These are phyloP conservation scores for Trichoderma lentiforme DNA, from an alignment of 2,329 filamentous ascomycete genomes.

Conservation along the genomic window DNA sequence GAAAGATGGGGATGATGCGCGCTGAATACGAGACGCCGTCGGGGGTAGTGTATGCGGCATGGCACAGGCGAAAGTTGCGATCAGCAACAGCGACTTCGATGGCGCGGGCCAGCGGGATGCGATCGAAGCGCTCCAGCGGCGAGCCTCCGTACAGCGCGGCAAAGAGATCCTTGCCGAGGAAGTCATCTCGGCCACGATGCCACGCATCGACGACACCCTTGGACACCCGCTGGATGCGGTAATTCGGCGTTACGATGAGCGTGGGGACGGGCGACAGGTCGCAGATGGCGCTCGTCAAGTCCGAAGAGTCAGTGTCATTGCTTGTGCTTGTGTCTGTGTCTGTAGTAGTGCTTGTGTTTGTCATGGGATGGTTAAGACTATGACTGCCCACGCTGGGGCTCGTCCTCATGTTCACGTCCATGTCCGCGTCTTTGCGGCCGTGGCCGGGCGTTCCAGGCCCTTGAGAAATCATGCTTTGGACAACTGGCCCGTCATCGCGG, in stretches of 20 bases:
- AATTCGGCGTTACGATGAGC: conserved; percentile 30
- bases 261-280: conserved; percentile 29
- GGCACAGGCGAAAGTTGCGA: conserved; percentile 26
- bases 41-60: conserved; percentile 20
- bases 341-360: background rate
- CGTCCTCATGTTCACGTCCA: background rate
- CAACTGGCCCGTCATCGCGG: background rate
- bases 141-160: conserved; percentile 27
- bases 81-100: conserved; percentile 31
- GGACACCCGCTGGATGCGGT: conserved; percentile 31
- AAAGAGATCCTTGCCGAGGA: conserved; percentile 30
- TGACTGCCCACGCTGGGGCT: background rate
- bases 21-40: conserved; percentile 28
- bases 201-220: conserved; percentile 29
- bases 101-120: conserved; percentile 26
- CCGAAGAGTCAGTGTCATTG: background rate
- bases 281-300: background rate
- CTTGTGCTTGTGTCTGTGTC: background rate
- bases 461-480: conserved; percentile 5
- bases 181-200: conserved; percentile 25
- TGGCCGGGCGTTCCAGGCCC: background rate
- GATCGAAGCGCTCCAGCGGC: conserved; percentile 27
- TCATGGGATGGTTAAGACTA: background rate
- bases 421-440: background rate
- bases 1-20: conserved; percentile 33